A percentile compares a stretch with the other conserved stretches of the same genome.
These are phyloP conservation scores for Colletotrichum lupini DNA, from an alignment of 2,329 filamentous ascomycete species.

Conservation along the genomic window DNA sequence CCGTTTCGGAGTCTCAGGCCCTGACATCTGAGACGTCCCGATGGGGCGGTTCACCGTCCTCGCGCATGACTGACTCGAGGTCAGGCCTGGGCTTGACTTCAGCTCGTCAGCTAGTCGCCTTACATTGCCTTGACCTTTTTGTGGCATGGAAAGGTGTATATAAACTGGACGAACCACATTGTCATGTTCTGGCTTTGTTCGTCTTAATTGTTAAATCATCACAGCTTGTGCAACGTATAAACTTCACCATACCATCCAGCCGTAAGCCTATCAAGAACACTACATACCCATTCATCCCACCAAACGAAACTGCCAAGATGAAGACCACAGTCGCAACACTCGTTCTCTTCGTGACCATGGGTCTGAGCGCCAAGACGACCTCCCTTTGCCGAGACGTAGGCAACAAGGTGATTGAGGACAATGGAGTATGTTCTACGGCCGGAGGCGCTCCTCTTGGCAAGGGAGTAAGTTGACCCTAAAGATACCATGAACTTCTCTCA, in stretches of 20 bases:
- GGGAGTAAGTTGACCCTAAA: neutral
- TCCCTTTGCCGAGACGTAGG: constrained; percentile 8
- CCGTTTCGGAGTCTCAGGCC: constrained; percentile 4
- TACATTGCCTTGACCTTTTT: neutral
- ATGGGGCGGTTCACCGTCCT: neutral
- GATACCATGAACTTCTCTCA: neutral
- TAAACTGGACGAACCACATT: constrained; percentile 1
- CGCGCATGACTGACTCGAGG: constrained; percentile 12
- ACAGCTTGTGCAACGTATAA: neutral
- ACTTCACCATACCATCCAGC: neutral
- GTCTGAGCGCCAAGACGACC: constrained; percentile 1
- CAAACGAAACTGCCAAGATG: constrained; percentile 1
- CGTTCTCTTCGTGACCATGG: neutral
- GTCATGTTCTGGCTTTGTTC: neutral
- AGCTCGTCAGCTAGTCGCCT: neutral
- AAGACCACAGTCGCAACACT: constrained; percentile 1
- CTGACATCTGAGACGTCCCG: constrained; percentile 23
- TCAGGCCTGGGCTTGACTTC: no score
- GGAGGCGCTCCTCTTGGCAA: constrained; percentile 11
- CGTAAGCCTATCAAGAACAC: neutral
- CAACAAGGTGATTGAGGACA: constrained; percentile 12
- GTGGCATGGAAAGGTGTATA: neutral
- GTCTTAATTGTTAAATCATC: neutral
- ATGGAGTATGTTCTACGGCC: neutral
- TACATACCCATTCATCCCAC: neutral